Evolutionary conservation across 495 filamentous ascomycete species (phyloP), one percentile per base, ranked within the genome.

Genomic region (Neohortaea acidophila): DNA sequence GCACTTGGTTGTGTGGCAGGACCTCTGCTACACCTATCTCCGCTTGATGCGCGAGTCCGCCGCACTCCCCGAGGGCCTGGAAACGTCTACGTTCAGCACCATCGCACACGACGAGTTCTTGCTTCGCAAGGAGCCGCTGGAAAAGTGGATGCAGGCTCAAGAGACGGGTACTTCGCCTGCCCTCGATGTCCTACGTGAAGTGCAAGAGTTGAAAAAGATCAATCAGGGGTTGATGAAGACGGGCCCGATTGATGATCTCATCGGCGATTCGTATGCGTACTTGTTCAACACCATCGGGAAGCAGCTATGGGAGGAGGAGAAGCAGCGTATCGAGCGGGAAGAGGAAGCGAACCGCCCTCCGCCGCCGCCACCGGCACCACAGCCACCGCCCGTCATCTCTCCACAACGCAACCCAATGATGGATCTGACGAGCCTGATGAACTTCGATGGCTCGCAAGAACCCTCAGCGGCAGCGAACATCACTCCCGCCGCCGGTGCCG

Each of bases 181-280:
- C 1, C 63, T 94, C 2, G 79, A 79, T 44, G 68, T 84, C 4
- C 64, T 99, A 24, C 73, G 83, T 36, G 91, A 99, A 39, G 75
- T 74, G 4, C 65, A 81, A 33, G 87, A 96, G 51, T 61, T 96
- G n/a, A 93, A 92, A 52, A 86, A 82, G 47, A 68, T 87, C 27
- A 94, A 94, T 55, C 73, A 73, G 32, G 75, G 74, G 36, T 68
- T 89, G 7, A 87, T 86, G 74, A 92, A 86, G 52, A 71, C 77
- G 4, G 70, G 74, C 2, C 66, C 78, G 22, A 81, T 94, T 29
- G 91, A 96, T 52, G 89, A 96, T 52, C 66, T 96, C 21, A 77
- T 94, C 37, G 75, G 73, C 11, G 89, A 99, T 54, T 68, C 80
- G 21, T 99, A 89, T 56, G 76, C 81, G 2, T 64, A 70, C n/a